Evolutionary conservation across 805 yeast species (phyloP), one percentile per base, ranked within the genome.

Genomic region (Lachancea quebecensis): DNA sequence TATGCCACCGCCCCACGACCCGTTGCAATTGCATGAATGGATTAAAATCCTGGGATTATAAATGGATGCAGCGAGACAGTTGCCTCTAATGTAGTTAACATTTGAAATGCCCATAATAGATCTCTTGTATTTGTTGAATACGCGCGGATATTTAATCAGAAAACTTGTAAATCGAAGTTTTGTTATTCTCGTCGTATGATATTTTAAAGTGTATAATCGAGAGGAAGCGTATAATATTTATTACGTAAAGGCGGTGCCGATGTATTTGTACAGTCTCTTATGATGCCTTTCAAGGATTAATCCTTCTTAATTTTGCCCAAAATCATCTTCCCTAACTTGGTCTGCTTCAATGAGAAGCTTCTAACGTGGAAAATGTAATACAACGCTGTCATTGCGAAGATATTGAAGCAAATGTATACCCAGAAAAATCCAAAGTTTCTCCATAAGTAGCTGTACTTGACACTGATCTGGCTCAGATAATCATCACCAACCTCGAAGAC

Each of bases 1-100:
- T 2, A 87, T 75, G 0, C 95, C 96, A 2, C 86, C 91, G 3
- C 93, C 93, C 95, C 95, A 87, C 1, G 70, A 56, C 0, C 95
- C 95, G 21, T 71, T 68, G 33, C 88, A 79, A 58, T 87, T 87
- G 57, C 95, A 87, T 0, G 95, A 79, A 59, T 87, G 95, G 1
- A 84, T 84, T 4, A 86, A 59, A 2, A 84, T 67, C 0, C 79
- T 58, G 1, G 74, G 70, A 4, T 53, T 18, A 7, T 15, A 15
- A 10, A 38, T 43, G 7, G 42, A 12, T 8, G 17, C 15, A 10
- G 42, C 25, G 2, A 43, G 41, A 14, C 46, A 43, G 25, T 43
- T 34, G n/a, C 46, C 46, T 34, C 16, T 38, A 9, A 38, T 32
- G 17, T 43, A 43, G 7, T 14, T 31, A 16, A 43, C 21, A 16